Evolutionary conservation across 257 asterid genomes (phyloP), one percentile per base, ranked within the genome.

Genomic region (Solanum ahanhuiri): DNA sequence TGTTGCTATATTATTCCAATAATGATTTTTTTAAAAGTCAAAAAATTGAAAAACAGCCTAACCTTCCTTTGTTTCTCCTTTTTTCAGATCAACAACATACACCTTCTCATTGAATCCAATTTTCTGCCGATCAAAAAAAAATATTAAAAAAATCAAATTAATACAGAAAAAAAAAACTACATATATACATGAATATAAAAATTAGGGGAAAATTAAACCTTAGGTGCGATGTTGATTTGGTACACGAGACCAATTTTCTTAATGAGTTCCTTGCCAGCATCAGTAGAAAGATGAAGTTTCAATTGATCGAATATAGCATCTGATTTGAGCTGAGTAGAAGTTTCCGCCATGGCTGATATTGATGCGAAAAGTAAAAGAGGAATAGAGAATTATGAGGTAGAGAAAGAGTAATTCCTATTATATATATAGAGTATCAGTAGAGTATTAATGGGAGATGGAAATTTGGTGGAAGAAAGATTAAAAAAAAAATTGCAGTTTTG

Each of bases 51-150:
- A 69, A 25, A 72, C 88, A 85, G 41, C 88, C 93, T 86, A 89
- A 96, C 99, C 99, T 91, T 93, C 96, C 83, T 91, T 95, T 85
- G 94, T 94, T 88, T 95, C 98, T 33, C 99, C 98, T 88, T 94
- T 96, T 94, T 96, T 96, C 91, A 96, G 93, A 93, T 96, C 99
- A 86, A 96, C 97, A 82, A 96, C 98, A 83, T 86, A 96, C 81
- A 57, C 88, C 89, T 94, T 93, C 89, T 96, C 99, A 83, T 95
- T 90, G 85, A 95, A 95, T 41, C 97, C 98, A 75, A 96, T 81
- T 90, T 95, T 95, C 98, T 94, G 90, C 76, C 84, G 81, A 87
- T 87, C 69, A 28, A 23, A 11, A 18, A 51, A 77, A 37, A 8
- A 39, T 39, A 39, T 39, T 9, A 33, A 39, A 7, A 9, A 31